Evolutionary conservation across 2,329 filamentous ascomycete genomes (phyloP), one percentile per base, ranked within the genome.

Genomic region (Periconia sp.): DNA sequence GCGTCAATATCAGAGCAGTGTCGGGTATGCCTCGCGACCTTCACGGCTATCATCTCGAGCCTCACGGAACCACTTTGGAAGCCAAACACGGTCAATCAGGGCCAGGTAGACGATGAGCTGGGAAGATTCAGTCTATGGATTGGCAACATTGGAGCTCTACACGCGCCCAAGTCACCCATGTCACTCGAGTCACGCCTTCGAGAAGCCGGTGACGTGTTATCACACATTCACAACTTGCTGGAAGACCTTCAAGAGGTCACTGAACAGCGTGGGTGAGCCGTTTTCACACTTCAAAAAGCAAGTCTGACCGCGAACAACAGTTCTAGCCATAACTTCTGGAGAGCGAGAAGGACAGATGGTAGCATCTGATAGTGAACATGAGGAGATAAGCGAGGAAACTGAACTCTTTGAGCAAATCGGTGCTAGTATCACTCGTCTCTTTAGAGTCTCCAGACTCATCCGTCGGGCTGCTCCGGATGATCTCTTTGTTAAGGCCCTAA

Each of bases 71-170:
- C 17, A 27, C 5, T 5, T 8, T 8, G 23, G 5, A 27, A 27
- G 23, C 23, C 23, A 27, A 31, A 17, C 37, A 35, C 20, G 10
- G 48, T 14, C 6, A 41, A 33, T 13, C 27, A 15, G 5, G 45
- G 27, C 1, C 50, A 58, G 40, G 45, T 58, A 14, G 50, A 48
- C 6, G 55, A 62, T 11, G 47, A 56, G 30, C 27, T 60, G 45
- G 60, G 61, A 3, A 51, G 60, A 31, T 56, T 64, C 41, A 52
- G 47, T n/a, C 47, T 62, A 9, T 64, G 52, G 50, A 51, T 58
- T 43, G 61, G 61, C 15, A 61, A 61, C 41, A 62, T 62, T 46
- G 61, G 59, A 9, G 59, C 59, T n/a, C 31, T 57, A 1, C 56
- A 62, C 46, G 40, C 8, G 6, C 52, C 55, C 3, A 35, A 52